These are phyloP conservation scores for Rosa persica DNA, from an alignment of 306 rosid species.

Conservation along the genomic window DNA sequence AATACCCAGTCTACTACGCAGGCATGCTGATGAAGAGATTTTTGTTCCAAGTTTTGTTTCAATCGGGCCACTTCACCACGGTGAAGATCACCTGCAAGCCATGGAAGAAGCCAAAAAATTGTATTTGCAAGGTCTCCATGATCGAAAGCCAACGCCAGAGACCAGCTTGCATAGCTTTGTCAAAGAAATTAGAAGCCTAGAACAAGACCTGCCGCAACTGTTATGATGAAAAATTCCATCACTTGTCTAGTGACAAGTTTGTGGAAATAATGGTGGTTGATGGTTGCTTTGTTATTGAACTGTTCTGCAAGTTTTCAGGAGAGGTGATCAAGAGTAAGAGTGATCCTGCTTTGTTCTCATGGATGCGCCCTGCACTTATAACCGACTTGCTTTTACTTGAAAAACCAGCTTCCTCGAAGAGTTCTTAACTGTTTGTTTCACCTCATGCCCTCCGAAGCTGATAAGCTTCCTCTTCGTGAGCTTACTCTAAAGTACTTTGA, in stretches of 20 bases:
- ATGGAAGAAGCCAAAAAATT: neutral
- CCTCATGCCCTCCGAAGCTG: neutral
- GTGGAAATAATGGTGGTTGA: constrained; percentile 1
- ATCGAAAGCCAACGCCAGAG: neutral
- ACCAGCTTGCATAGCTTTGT: neutral
- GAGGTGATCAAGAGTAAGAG: neutral
- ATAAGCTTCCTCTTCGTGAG: neutral
- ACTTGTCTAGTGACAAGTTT: neutral
- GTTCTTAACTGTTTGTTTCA: neutral
- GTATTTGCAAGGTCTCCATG: neutral
- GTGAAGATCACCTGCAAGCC: neutral
- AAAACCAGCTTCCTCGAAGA: constrained; percentile 9
- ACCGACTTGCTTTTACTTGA: constrained; percentile 13
- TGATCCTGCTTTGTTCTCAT: neutral
- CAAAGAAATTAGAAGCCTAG: neutral
- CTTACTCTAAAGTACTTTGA: neutral
- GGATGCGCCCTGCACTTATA: neutral
- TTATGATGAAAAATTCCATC: neutral
- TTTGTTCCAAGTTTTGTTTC: neutral
- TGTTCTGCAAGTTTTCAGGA: neutral
- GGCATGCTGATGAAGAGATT: neutral
- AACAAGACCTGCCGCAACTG: neutral
- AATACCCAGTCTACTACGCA: neutral
- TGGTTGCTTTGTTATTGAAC: constrained; percentile 4
- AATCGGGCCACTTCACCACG: neutral